These are phyloP conservation scores for Aristolochia californica DNA, from an alignment of 164 flowering plant species.

Conservation along the genomic window DNA sequence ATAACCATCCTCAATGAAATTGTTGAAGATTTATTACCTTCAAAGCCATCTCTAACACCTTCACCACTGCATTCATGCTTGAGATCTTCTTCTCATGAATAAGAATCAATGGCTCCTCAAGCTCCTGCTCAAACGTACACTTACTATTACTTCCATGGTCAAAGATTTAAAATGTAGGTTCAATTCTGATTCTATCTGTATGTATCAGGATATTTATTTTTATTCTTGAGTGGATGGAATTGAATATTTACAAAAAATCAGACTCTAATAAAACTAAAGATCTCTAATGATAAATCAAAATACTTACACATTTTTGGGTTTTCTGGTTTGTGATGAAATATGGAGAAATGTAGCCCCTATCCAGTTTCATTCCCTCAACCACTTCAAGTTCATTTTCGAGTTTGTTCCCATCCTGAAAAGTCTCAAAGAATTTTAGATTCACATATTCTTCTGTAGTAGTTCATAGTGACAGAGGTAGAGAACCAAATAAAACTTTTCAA, in stretches of 20 bases:
- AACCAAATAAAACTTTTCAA: background rate
- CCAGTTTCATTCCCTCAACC: constrained; percentile 98
- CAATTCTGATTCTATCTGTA: too few relatives aligned
- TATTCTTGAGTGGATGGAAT: too few relatives aligned
- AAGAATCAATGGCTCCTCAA: constrained; percentile 83
- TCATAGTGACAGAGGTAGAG: background rate
- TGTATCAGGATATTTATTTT: too few relatives aligned
- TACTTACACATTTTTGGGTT: constrained; percentile 90
- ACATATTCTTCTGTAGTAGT: too few relatives aligned
- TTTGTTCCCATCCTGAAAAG: constrained; percentile 88
- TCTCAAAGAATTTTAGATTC: background rate
- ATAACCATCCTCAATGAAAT: background rate
- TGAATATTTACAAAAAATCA: too few relatives aligned
- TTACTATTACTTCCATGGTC: background rate
- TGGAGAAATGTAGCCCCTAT: constrained; percentile 94
- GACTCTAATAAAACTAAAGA: too few relatives aligned
- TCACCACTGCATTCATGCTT: constrained; percentile 65
- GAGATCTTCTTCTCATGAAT: constrained; percentile 89
- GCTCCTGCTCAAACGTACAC: constrained; percentile 38
- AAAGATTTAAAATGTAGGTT: background rate
- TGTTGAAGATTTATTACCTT: constrained; percentile 37
- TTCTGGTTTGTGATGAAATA: constrained; percentile 87
- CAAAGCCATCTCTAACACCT: constrained; percentile 77
- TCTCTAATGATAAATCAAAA: background rate
- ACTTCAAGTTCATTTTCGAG: constrained; percentile 85